phyloP scores from a whole-genome alignment of 2,329 filamentous ascomycete genomes.

The Pseudocercospora cruenta region DNA sequence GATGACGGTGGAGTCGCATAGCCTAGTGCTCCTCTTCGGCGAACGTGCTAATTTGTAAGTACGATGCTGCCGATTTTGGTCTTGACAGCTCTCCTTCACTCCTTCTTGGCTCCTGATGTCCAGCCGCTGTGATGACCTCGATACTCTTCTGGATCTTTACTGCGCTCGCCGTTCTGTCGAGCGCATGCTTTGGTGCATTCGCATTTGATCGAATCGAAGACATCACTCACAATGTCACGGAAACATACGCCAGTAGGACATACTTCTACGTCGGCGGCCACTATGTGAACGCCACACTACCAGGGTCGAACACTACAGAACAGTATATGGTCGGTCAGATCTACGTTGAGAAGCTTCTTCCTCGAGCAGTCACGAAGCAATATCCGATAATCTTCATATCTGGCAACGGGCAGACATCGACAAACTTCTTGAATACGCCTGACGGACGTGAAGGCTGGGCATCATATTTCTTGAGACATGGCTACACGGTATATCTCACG shows the following conservation, averaged over 20 bases:
- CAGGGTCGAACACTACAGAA: constrained; percentile 19
- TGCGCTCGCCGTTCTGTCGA: background rate
- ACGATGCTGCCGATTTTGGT: background rate
- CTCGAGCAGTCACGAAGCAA: constrained; percentile 21
- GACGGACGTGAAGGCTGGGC: constrained; percentile 54
- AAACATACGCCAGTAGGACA: constrained; percentile 13
- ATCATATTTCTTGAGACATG: constrained; percentile 50
- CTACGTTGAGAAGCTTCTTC: constrained; percentile 54
- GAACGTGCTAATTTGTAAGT: background rate
- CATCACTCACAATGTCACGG: background rate
- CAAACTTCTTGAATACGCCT: constrained; percentile 55
- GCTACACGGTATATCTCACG: constrained; percentile 52
- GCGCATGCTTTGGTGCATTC: background rate
- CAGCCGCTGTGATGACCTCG: background rate
- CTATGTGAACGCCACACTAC: constrained; percentile 29
- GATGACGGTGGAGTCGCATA: background rate
- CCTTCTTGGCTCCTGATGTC: background rate
- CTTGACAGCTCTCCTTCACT: background rate
- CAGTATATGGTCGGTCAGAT: constrained; percentile 49
- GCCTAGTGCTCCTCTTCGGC: background rate
- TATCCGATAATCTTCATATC: constrained; percentile 50
- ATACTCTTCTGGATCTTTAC: background rate
- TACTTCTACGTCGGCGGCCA: constrained; percentile 33
- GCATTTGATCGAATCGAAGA: background rate
- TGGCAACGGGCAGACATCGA: constrained; percentile 43